Conservation (phyloP, 164 flowering plant genomes). For the Stephania cephalantha region DNA sequence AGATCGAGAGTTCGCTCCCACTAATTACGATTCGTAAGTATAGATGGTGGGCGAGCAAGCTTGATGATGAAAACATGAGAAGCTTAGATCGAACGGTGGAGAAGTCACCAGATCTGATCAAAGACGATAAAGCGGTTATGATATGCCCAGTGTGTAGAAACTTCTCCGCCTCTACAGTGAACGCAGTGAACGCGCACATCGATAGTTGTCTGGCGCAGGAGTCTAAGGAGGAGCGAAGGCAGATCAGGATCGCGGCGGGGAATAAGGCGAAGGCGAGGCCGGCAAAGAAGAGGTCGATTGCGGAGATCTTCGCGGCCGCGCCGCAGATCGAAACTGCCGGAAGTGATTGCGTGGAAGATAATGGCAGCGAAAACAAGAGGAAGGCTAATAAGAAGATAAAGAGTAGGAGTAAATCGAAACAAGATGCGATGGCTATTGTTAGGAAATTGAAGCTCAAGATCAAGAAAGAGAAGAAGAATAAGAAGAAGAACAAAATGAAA, state of each 20-base stretch:
- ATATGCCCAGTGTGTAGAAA: conserved; percentile 41
- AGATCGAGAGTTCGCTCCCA: conserved; percentile 29
- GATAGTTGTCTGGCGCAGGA: conserved; percentile 29
- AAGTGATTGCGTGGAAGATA: conserved; percentile 9
- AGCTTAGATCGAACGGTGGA: background rate
- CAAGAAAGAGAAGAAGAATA: background rate
- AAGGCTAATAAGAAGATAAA: background rate
- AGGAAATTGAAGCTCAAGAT: background rate
- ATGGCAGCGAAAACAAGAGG: background rate
- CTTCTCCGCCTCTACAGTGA: conserved; percentile 28
- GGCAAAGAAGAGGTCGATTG: conserved; percentile 54
- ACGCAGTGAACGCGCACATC: conserved; percentile 33
- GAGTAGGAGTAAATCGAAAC: background rate
- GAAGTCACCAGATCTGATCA: background rate
- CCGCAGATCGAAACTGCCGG: conserved; percentile 31
- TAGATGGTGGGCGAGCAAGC: conserved; percentile 55
- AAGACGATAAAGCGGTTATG: conserved; percentile 17
- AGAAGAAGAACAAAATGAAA: background rate
- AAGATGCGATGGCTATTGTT: background rate
- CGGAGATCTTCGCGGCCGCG: conserved; percentile 53
- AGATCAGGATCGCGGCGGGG: background rate
- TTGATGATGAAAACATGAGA: conserved; percentile 8
- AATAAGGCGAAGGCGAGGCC: conserved; percentile 10
- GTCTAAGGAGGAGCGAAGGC: conserved; percentile 19
- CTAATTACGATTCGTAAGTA: conserved; percentile 41